These are phyloP conservation scores for Sordariomycetes sp. DNA, from an alignment of 2,329 filamentous ascomycete species.

Conservation along the genomic window DNA sequence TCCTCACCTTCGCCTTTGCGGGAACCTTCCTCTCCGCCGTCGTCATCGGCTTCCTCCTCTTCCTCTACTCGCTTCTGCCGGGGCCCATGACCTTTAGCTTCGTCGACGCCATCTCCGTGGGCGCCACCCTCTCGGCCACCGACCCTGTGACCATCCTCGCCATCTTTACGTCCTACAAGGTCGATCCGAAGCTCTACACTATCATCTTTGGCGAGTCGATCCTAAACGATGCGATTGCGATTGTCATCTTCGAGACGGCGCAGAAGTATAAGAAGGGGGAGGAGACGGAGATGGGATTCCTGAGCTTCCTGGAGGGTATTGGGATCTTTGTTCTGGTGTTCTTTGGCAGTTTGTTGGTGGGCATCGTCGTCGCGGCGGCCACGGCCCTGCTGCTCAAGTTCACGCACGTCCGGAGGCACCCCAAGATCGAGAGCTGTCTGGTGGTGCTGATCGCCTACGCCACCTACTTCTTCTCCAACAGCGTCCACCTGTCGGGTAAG, in stretches of 20 bases:
- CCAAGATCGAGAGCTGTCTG: constrained; percentile 93
- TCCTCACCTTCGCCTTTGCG: constrained; percentile 93
- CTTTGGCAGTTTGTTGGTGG: constrained; percentile 86
- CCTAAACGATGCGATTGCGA: constrained; percentile 94
- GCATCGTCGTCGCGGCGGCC: constrained; percentile 73
- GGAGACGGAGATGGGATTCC: constrained; percentile 59
- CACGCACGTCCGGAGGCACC: constrained; percentile 82
- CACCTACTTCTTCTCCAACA: constrained; percentile 96
- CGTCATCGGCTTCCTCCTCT: constrained; percentile 84
- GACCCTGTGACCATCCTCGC: constrained; percentile 96
- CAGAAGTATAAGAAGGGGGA: constrained; percentile 79
- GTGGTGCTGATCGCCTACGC: constrained; percentile 91
- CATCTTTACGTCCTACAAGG: constrained; percentile 99
- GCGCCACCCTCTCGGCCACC: constrained; percentile 90
- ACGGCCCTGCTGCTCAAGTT: constrained; percentile 89
- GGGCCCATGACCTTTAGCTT: constrained; percentile 79
- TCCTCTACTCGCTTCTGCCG: constrained; percentile 77
- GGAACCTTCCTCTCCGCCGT: constrained; percentile 95
- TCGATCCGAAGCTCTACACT: constrained; percentile 96
- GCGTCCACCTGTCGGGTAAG: constrained; percentile 85
- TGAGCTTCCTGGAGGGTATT: constrained; percentile 82
- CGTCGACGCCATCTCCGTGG: constrained; percentile 92
- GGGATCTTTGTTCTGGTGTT: constrained; percentile 94
- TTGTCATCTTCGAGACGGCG: constrained; percentile 96
- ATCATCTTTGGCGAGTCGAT: constrained; percentile 99